Conservation (phyloP, 1,284 basidiomycete genomes). For the Pyrrhoderma noxium region DNA sequence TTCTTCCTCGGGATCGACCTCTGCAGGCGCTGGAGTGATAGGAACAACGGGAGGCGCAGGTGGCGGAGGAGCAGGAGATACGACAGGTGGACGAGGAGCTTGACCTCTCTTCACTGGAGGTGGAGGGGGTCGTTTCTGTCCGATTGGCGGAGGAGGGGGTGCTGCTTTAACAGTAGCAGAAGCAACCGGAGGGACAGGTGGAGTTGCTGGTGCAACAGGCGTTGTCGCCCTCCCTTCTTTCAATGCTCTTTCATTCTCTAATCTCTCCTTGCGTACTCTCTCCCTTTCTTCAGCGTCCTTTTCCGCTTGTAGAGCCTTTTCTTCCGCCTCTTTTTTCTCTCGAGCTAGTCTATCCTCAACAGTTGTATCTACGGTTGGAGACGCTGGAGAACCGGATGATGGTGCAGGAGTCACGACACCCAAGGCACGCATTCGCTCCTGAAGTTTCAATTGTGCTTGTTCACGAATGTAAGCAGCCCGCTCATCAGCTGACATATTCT, state of each 20-base stretch:
- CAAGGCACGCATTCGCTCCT: constrained; percentile 83
- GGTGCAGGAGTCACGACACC: constrained; percentile 59
- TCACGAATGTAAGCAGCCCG: constrained; percentile 74
- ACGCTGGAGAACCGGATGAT: constrained; percentile 27
- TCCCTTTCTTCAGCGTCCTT: constrained; percentile 74
- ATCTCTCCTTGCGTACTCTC: constrained; percentile 54
- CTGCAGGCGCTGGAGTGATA: constrained; percentile 32
- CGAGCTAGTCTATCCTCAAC: constrained; percentile 78
- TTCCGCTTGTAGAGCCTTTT: constrained; percentile 68
- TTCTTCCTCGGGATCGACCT: constrained; percentile 59
- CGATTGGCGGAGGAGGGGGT: constrained; percentile 27
- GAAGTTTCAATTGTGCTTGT: constrained; percentile 79
- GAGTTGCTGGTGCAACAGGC: constrained; percentile 22
- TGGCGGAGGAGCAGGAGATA: constrained; percentile 24
- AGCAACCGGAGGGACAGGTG: constrained; percentile 24
- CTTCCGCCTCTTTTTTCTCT: constrained; percentile 83
- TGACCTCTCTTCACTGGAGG: constrained; percentile 29
- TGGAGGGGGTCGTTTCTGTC: constrained; percentile 29
- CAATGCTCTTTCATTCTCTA: constrained; percentile 60
- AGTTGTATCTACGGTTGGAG: constrained; percentile 53
- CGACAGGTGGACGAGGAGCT: constrained; percentile 27
- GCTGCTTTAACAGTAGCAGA: constrained; percentile 28
- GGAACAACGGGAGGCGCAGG: constrained; percentile 25
- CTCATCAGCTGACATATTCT: constrained; percentile 83
- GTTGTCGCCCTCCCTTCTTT: constrained; percentile 36